A percentile compares a stretch with the other conserved stretches of the same genome.
phyloP scores from a whole-genome alignment of 768 basidiomycete species.

The Russula compacta region DNA sequence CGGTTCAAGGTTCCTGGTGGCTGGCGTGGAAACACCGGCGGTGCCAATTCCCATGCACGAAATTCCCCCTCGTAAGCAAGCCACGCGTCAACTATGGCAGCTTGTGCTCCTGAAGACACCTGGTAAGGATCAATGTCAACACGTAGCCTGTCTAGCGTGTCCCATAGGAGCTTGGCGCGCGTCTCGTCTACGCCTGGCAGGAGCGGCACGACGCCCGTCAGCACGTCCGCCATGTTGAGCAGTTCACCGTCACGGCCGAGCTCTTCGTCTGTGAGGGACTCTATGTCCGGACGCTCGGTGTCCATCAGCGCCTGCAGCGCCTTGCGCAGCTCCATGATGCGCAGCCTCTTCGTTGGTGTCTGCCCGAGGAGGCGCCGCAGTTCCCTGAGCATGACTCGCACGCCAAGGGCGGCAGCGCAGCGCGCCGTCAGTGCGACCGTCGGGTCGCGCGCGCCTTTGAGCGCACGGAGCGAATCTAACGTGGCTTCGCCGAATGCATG shows the following conservation, averaged over 20 bases:
- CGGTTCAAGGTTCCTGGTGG: neutral
- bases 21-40: neutral
- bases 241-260: neutral
- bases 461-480: neutral
- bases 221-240: neutral
- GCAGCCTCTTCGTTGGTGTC: neutral
- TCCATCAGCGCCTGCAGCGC: neutral
- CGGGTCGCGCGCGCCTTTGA: conserved; percentile 5
- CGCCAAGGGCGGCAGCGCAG: neutral
- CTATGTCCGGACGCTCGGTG: neutral
- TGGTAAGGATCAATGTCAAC: neutral
- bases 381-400: conserved; percentile 7
- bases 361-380: neutral
- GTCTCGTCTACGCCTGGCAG: neutral
- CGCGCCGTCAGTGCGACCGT: neutral
- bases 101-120: neutral
- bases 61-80: neutral
- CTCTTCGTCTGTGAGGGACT: neutral
- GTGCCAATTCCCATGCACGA: neutral
- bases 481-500: neutral
- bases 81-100: neutral
- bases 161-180: neutral
- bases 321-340: conserved; percentile 1
- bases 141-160: conserved; percentile 1
- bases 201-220: conserved; percentile 5